Base-by-base conservation (phyloP, 1,284 basidiomycete species). In the Lentinula novae-zelandiae region DNA sequence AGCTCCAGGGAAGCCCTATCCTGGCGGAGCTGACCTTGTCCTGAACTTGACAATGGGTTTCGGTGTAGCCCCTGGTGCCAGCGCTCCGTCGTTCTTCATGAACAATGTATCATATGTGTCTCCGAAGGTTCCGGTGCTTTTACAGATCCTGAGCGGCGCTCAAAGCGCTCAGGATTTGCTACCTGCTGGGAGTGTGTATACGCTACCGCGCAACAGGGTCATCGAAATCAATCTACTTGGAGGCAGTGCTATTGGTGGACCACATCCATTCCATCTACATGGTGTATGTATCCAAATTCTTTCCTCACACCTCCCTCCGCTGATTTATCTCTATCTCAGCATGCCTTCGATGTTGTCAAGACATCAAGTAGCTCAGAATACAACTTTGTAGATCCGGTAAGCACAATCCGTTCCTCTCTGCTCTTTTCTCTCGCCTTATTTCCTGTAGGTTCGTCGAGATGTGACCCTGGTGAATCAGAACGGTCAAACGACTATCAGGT, bases 141-240 rank as follows among this genome's bases (percentile, higher is more conserved):
- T 65, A 7, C 59, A 77, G 58, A 75, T 78, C 10, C 62, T 78
- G 46, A 72, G 70, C 49, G 75, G 76, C 20, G 66, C 64, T 13
- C 65, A 66, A 44, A 61, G 63, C 15, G 70, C 73, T 17, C 39
- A 54, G 34, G 42, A 54, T 17, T 31, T 60, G 27, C 42, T 60
- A 15, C 64, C 65, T 8, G 15, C 53, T 15, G 65, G 62, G 15
- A 70, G 66, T 9, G 67, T 76, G 17, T 63, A 64, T 50, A 61
- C 65, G 7, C 60, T 77, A 20, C 69, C 68, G n/a, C 52, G 63
- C 7, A 76, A 76, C 62, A 67, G 72, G 39, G 66, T 68, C 10
- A 69, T 78, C 50, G 77, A 77, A 60, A 58, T 76, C 66, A 7
- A 61, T 76, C 22, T 61, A 40, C 0, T n/a, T 40, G 38, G 49